A percentile compares a stretch with the other conserved stretches of the same genome.
phyloP scores from a whole-genome alignment of 805 yeast genomes.

The Metschnikowia kofuensis region DNA sequence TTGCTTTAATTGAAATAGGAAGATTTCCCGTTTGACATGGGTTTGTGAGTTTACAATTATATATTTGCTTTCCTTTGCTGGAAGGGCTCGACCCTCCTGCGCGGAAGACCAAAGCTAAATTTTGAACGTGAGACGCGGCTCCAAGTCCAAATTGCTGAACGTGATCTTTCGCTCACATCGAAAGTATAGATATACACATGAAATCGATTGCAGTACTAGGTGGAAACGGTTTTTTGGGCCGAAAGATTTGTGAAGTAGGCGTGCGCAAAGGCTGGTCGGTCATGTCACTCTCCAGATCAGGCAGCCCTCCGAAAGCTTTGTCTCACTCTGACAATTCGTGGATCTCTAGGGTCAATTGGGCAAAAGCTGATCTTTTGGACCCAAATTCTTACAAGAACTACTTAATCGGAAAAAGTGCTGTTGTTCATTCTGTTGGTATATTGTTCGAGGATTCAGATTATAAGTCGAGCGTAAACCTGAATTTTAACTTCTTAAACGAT shows the following conservation, averaged over 20 bases:
- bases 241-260: constrained; percentile 65
- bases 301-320: constrained; percentile 42
- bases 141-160: too few relatives aligned
- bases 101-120: too few relatives aligned
- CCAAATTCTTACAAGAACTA: constrained; percentile 53
- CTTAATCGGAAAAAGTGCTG: constrained; percentile 53
- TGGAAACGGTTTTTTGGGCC: constrained; percentile 82
- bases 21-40: too few relatives aligned
- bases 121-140: too few relatives aligned
- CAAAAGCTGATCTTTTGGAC: constrained; percentile 62
- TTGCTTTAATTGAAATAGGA: too few relatives aligned
- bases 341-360: constrained; percentile 64
- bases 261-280: constrained; percentile 62
- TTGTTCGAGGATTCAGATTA: constrained; percentile 67
- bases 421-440: constrained; percentile 82
- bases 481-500: constrained; percentile 35
- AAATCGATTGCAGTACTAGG: constrained; percentile 67
- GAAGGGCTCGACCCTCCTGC: too few relatives aligned
- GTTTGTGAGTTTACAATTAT: too few relatives aligned
- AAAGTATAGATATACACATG: constrained; percentile 1
- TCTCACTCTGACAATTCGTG: constrained; percentile 30
- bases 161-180: too few relatives aligned
- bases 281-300: constrained; percentile 66
- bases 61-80: too few relatives aligned
- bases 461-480: constrained; percentile 50